These are phyloP conservation scores for Agrocybe praecox DNA, from an alignment of 768 basidiomycete genomes.

Conservation along the genomic window DNA sequence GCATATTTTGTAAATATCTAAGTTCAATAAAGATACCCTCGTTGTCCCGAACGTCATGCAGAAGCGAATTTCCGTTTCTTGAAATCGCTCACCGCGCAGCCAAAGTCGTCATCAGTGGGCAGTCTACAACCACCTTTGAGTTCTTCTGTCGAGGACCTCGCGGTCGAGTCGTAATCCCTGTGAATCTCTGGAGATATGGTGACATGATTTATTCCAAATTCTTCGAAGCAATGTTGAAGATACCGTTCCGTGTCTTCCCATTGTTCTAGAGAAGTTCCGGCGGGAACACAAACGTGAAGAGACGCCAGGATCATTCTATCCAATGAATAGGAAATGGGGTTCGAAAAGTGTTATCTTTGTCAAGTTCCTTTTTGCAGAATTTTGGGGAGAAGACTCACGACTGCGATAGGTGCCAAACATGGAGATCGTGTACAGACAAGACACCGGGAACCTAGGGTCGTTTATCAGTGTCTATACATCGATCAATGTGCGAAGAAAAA, in stretches of 20 bases:
- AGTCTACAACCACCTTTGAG: slow-evolving; percentile 32
- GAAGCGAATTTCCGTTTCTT: slow-evolving; percentile 33
- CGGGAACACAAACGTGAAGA: slow-evolving; percentile 53
- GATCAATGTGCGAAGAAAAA: slow-evolving; percentile 4
- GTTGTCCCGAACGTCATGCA: background rate
- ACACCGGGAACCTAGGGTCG: slow-evolving; percentile 44
- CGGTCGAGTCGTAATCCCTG: slow-evolving; percentile 31
- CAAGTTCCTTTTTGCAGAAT: slow-evolving; percentile 14
- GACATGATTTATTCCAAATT: slow-evolving; percentile 55
- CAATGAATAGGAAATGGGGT: background rate
- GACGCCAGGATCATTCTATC: slow-evolving; percentile 50
- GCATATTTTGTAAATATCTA: too few species aligned
- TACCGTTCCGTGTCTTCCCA: slow-evolving; percentile 53
- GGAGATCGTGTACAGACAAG: slow-evolving; percentile 50
- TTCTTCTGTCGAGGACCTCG: slow-evolving; percentile 31
- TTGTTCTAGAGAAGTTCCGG: slow-evolving; percentile 45
- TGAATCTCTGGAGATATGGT: slow-evolving; percentile 56
- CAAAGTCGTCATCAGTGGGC: slow-evolving; percentile 41
- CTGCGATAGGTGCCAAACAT: slow-evolving; percentile 60
- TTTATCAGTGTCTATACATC: background rate
- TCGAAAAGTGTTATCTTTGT: background rate
- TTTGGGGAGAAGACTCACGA: slow-evolving; percentile 34
- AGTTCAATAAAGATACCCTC: too few species aligned
- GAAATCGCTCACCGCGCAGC: slow-evolving; percentile 42
- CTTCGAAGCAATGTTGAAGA: slow-evolving; percentile 52